Base-by-base conservation (phyloP, 2,329 filamentous ascomycete genomes). In the Penicillium palitans region DNA sequence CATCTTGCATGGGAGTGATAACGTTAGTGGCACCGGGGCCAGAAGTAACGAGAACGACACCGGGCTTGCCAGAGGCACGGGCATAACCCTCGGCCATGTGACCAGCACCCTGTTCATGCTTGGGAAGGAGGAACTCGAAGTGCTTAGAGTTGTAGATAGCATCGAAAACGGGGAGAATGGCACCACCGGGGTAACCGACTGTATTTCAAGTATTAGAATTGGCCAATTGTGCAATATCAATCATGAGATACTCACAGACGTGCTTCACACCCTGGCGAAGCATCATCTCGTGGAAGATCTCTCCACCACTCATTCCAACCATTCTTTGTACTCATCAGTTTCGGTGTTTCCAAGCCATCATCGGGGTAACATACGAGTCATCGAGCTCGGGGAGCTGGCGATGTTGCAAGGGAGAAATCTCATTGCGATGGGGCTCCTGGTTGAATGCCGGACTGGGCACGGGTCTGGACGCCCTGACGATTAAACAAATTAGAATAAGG, bases 241-340 rank as follows among this genome's bases (percentile, higher is more conserved):
- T 44, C 53, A 33, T 47, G n/a, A 55, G 57, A 67, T 62, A 88
- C 91, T 73, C 83, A 96, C 91, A 98, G 72, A 98, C 85, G 76
- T 97, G 91, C 81, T 97, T 95, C 57, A 99, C 93, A 68, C 83
- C 85, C 69, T 93, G 90, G 72, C 93, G 85, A 61, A 96, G 83
- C 93, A 99, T 97, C 93, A 98, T 98, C 80, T 98, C 93, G 77
- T 98, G 93, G 78, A 98, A 96, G 69, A 98, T 97, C 78, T 97
- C 89, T 73, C 95, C 95, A 73, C 95, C 93, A 50, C 87, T 96
- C 83, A 93, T 93, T 63, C 93, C 93, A 72, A 98, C 91, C 77
- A 98, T 96, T 60, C 88, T 91, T 66, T 55, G 52, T 52, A 10
- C 17, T 27, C 15, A 31, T 65, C 39, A 63, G 59, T 52, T 21